Percentiles rank a stretch among this genome's conserved stretches.
Conservation (phyloP, 805 yeast species). For the Candida wancherniae region DNA sequence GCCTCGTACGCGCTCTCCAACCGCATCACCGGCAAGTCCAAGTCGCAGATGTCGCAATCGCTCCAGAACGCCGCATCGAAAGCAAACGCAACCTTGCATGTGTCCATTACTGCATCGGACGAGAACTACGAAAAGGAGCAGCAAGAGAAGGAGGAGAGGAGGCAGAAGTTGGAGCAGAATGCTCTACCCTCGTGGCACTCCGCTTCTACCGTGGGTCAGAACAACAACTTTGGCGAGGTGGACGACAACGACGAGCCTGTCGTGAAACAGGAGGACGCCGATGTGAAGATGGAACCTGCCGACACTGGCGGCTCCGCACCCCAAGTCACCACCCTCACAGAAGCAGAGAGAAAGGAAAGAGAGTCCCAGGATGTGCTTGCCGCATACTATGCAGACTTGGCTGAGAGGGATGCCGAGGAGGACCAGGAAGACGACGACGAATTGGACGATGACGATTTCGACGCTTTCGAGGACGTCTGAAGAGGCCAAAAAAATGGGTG, state of each 20-base stretch:
- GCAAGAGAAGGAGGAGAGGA: conserved; percentile 61
- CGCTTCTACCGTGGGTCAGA: conserved; percentile 80
- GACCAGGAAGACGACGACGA: conserved; percentile 53
- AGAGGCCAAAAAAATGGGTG: too few relatives aligned
- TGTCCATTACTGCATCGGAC: conserved; percentile 83
- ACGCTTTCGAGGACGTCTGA: conserved; percentile 28
- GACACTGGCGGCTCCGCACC: conserved; percentile 3
- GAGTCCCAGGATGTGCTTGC: conserved; percentile 67
- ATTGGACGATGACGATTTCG: conserved; percentile 36
- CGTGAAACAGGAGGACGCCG: conserved; percentile 10
- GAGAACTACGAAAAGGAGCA: conserved; percentile 66
- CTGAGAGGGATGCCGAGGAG: conserved; percentile 61
- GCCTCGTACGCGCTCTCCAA: conserved; percentile 67
- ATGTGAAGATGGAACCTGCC: conserved; percentile 9
- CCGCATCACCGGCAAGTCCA: conserved; percentile 31
- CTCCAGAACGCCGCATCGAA: conserved; percentile 49
- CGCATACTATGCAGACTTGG: conserved; percentile 70
- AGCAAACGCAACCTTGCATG: conserved; percentile 83
- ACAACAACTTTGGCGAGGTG: conserved; percentile 40
- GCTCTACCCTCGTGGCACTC: conserved; percentile 97
- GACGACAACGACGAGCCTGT: conserved; percentile 18
- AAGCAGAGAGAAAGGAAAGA: conserved; percentile 21
- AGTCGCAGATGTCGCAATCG: conserved; percentile 28
- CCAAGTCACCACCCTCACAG: conserved; percentile 8
- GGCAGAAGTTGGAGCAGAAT: conserved; percentile 75